Base-by-base conservation (phyloP, 2,329 filamentous ascomycete species). In the Paraconiothyrium sp. region DNA sequence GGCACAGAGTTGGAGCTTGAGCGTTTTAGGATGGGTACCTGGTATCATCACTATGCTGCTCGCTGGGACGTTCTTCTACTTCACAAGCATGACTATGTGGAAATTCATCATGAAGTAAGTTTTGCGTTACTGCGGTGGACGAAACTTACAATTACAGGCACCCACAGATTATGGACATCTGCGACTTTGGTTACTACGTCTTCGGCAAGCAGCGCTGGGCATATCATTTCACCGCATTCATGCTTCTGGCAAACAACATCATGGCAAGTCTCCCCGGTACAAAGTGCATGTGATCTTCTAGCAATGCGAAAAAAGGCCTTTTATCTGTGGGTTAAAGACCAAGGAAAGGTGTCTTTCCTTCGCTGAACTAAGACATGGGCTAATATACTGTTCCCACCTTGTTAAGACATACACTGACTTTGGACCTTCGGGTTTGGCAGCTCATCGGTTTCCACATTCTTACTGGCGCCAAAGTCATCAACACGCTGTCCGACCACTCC, bases 191-290 rank as follows among this genome's bases (percentile, higher is more conserved):
- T n/a, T 92, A 97, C 78, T 93, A 93, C 85, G 87, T 97, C 22
- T 97, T 97, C 80, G 96, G 91, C 89, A 90, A 90, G 67, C 89
- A 92, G 77, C 88, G 86, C 61, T 92, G 90, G 86, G 88, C 85
- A 3, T 90, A 87, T 83, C 88, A 83, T 70, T 80, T 84, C 59
- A 90, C 88, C 1, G 93, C 92, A 1, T 81, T 92, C 76, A 97
- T 97, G 91, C 97, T 97, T 78, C 81, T 97, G 48, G 79, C 97
- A 64, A 97, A 97, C 85, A 97, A 97, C 77, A 97, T 92, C n/a
- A 95, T 95, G 20, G 20, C 20, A 20, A 20, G 20, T 20, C 20
- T 20, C 20, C 20, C 20, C 1, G 20, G 20, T 20, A 20, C 20
- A 20, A 20, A 20, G 20, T 20, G 20, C 20, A 20, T 20, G 20